Percentiles rank a stretch among this genome's conserved stretches.
phyloP scores from a whole-genome alignment of 768 basidiomycete species.

The Coprinellus aureogranulatus region DNA sequence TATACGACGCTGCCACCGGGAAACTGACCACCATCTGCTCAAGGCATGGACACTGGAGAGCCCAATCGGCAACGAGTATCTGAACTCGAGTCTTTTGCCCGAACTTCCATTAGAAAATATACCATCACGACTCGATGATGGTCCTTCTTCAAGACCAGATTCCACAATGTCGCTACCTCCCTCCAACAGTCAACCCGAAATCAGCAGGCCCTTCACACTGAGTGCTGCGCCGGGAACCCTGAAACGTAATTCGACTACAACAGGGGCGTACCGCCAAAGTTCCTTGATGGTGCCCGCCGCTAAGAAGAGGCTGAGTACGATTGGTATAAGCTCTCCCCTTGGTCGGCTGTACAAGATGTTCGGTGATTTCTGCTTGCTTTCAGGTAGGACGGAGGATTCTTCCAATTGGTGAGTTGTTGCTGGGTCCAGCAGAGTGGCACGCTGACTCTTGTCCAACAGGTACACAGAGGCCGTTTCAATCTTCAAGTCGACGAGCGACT shows the following conservation, averaged over 20 bases:
- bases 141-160: constrained; percentile 38
- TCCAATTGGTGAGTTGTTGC: constrained; percentile 59
- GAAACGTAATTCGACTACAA: constrained; percentile 57
- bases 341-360: constrained; percentile 85
- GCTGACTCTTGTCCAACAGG: constrained; percentile 41
- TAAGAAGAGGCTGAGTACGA: constrained; percentile 62
- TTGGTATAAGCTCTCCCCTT: constrained; percentile 73
- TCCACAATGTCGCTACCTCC: constrained; percentile 46
- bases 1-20: not conserved
- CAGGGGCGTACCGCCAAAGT: constrained; percentile 50
- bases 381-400: constrained; percentile 84
- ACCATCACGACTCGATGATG: constrained; percentile 50
- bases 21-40: constrained; percentile 7
- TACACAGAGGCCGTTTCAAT: constrained; percentile 81
- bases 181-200: constrained; percentile 57
- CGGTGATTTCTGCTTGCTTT: constrained; percentile 83
- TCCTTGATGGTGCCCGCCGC: constrained; percentile 44
- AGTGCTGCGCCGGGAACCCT: constrained; percentile 35
- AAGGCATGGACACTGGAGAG: constrained; percentile 80
- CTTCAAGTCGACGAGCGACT: constrained; percentile 73
- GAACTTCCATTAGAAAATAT: constrained; percentile 60
- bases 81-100: constrained; percentile 70
- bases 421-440: constrained; percentile 4
- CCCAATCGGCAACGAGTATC: constrained; percentile 80
- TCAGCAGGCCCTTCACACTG: constrained; percentile 35